phyloP scores from a whole-genome alignment of 2,329 filamentous ascomycete genomes.

The Coniochaeta hoffmannii region DNA sequence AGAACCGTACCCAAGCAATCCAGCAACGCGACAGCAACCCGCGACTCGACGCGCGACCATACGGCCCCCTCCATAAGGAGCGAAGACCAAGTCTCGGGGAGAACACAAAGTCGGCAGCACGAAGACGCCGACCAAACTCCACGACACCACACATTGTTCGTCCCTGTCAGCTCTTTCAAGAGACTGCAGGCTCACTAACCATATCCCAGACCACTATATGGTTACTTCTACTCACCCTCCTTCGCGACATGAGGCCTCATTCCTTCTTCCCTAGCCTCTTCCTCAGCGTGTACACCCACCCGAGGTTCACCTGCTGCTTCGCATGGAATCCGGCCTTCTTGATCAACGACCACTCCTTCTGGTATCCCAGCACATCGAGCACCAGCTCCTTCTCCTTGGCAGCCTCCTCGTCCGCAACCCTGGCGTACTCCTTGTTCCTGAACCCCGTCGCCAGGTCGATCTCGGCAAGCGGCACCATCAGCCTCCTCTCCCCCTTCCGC shows the following conservation, averaged over 20 bases:
- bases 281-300: not conserved
- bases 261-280: not conserved
- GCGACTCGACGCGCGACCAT: not conserved
- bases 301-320: not conserved
- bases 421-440: slow-evolving; percentile 4
- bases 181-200: not conserved
- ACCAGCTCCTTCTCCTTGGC: not conserved
- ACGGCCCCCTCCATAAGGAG: not conserved
- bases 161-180: not conserved
- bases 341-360: not conserved
- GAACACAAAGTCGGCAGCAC: not conserved
- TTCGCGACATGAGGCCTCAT: not conserved
- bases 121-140: not conserved
- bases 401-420: slow-evolving; percentile 4
- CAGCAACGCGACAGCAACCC: not conserved
- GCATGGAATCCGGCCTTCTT: not conserved
- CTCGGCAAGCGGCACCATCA: slow-evolving; percentile 16
- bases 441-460: slow-evolving; percentile 17
- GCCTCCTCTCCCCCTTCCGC: slow-evolving; percentile 3
- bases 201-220: too few species aligned
- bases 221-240: too few species aligned
- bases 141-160: not conserved
- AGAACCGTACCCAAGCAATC: not conserved
- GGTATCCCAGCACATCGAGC: not conserved
- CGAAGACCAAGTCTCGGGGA: not conserved